A percentile compares a stretch with the other conserved stretches of the same genome.
Conservation (phyloP, 495 filamentous ascomycete genomes). For the Tuber borchii region DNA sequence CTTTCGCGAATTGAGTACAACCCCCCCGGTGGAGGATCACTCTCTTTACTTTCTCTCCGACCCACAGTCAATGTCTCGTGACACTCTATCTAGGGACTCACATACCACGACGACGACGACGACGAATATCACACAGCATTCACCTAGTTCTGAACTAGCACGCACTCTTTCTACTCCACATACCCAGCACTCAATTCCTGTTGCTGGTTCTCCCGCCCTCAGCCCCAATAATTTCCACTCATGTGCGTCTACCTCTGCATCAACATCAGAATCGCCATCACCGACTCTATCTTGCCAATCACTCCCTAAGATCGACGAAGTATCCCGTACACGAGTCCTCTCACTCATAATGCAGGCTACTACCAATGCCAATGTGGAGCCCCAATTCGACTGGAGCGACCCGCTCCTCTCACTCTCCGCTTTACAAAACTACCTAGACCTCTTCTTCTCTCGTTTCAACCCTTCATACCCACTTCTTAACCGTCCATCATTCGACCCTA, state of each 20-base stretch:
- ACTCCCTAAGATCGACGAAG: slow-evolving; percentile 44
- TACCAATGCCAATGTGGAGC: slow-evolving; percentile 45
- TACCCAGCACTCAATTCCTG: background rate
- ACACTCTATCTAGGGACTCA: background rate
- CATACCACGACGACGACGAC: background rate
- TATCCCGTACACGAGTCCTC: slow-evolving; percentile 45
- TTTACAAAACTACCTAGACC: slow-evolving; percentile 51
- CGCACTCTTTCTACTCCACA: background rate
- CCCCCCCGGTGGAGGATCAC: background rate
- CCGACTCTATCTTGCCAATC: slow-evolving; percentile 11
- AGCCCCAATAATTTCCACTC: background rate
- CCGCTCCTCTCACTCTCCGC: slow-evolving; percentile 48
- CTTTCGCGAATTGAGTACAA: background rate
- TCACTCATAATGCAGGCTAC: slow-evolving; percentile 46
- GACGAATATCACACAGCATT: background rate
- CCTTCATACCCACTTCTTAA: slow-evolving; percentile 52
- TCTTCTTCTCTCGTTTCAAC: slow-evolving; percentile 55
- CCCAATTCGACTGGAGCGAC: slow-evolving; percentile 45
- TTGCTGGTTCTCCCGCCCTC: background rate
- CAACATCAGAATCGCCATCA: background rate
- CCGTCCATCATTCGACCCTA: slow-evolving; percentile 50
- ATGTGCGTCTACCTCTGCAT: background rate
- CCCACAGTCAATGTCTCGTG: background rate
- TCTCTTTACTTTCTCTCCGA: background rate
- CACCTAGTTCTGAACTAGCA: background rate